A percentile compares a stretch with the other conserved stretches of the same genome.
phyloP scores from a whole-genome alignment of 768 basidiomycete species.

The Hypholoma fasciculare region DNA sequence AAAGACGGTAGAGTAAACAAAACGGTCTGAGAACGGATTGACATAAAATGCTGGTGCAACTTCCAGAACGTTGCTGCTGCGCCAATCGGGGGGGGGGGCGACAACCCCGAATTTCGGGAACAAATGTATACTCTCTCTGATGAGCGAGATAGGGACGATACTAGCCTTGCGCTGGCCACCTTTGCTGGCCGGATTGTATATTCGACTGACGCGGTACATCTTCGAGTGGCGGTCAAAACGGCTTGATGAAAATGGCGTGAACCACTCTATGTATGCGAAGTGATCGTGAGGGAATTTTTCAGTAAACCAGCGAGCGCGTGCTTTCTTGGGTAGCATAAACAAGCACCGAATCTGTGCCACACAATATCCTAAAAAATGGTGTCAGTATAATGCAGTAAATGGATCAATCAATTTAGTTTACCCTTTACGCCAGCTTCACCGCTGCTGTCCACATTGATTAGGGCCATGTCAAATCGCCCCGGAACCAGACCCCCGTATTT shows the following conservation, averaged over 20 bases:
- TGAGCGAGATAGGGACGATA: slow-evolving; percentile 22
- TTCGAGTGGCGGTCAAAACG: slow-evolving; percentile 13
- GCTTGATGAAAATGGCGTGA: slow-evolving; percentile 9
- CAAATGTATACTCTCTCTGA: slow-evolving; percentile 29
- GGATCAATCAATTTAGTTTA: neutral
- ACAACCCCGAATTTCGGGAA: slow-evolving; percentile 28
- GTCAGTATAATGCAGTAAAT: neutral
- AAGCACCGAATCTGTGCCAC: slow-evolving; percentile 10
- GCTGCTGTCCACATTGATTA: neutral
- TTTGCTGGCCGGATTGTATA: neutral
- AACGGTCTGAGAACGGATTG: slow-evolving; percentile 27
- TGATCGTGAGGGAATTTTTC: neutral
- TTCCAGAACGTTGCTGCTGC: slow-evolving; percentile 30
- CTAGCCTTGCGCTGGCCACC: slow-evolving; percentile 13
- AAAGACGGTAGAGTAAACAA: slow-evolving; percentile 19
- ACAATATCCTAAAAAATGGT: neutral
- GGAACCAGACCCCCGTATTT: neutral
- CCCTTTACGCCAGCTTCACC: neutral
- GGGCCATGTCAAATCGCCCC: neutral
- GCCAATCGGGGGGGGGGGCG: slow-evolving; percentile 30
- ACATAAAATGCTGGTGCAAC: slow-evolving; percentile 26
- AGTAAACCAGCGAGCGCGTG: slow-evolving; percentile 1
- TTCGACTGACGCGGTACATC: slow-evolving; percentile 24
- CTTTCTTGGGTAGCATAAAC: slow-evolving; percentile 8
- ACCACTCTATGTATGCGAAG: slow-evolving; percentile 21